These are phyloP conservation scores for Plectosphaerella plurivora DNA, from an alignment of 2,329 filamentous ascomycete genomes.

Conservation along the genomic window DNA sequence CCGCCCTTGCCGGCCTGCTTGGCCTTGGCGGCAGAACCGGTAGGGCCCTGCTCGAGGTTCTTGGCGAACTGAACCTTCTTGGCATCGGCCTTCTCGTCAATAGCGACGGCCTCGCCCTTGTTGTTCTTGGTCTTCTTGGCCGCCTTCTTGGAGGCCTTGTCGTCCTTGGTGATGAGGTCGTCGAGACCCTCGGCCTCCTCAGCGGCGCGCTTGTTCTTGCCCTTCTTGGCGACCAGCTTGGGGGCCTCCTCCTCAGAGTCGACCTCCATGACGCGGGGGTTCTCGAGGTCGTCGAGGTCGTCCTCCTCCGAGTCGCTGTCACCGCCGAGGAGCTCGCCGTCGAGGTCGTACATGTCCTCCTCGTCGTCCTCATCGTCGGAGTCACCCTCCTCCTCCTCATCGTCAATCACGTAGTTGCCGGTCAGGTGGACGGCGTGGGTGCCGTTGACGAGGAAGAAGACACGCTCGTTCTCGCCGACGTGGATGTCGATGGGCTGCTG, in stretches of 20 bases:
- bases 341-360: slow-evolving; percentile 76
- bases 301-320: slow-evolving; percentile 72
- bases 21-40: slow-evolving; percentile 55
- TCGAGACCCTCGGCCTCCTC: slow-evolving; percentile 72
- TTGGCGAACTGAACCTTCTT: slow-evolving; percentile 99
- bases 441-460: slow-evolving; percentile 89
- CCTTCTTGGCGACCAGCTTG: slow-evolving; percentile 59
- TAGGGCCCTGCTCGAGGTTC: slow-evolving; percentile 96
- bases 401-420: slow-evolving; percentile 86
- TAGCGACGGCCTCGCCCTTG: slow-evolving; percentile 77
- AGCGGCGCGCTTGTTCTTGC: slow-evolving; percentile 92
- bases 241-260: slow-evolving; percentile 71
- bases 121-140: slow-evolving; percentile 99
- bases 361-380: slow-evolving; percentile 61
- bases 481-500: slow-evolving; percentile 95
- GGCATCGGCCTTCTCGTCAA: slow-evolving; percentile 58
- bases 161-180: slow-evolving; percentile 67
- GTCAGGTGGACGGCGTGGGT: slow-evolving; percentile 90
- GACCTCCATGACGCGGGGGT: slow-evolving; percentile 81
- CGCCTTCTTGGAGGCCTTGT: slow-evolving; percentile 92
- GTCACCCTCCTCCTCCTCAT: slow-evolving; percentile 58
- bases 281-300: slow-evolving; percentile 71
- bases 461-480: slow-evolving; percentile 79
- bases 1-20: slow-evolving; percentile 36
- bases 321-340: slow-evolving; percentile 72